Evolutionary conservation across 805 yeast species (phyloP), one percentile per base, ranked within the genome.

Genomic region (Metschnikowia arizonensis): DNA sequence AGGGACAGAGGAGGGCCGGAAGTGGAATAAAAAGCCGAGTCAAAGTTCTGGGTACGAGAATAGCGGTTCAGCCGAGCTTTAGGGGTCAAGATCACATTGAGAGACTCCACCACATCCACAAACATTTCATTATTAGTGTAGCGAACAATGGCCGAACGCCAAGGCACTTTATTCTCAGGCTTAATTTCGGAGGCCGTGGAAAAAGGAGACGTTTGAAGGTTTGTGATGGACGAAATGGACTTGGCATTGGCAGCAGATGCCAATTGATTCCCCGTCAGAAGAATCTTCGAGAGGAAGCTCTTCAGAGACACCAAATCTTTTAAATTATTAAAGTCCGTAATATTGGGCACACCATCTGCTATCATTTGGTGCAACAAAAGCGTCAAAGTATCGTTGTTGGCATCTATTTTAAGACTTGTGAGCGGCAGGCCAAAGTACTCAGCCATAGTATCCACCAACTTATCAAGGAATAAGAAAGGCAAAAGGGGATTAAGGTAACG

Each of bases 121-220:
- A 82, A 88, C 63, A 91, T 73, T 63, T 91, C 98, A 62, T 91
- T 88, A 52, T 82, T 82, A 3, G 87, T 75, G 60, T 87, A 81
- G 52, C 75, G 77, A n/a, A 85, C 83, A 50, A 80, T 77, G 4
- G 82, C 60, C 38, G 78, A 72, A 56, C 98, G 76, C 98, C 98
- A 91, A 1, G 96, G 96, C 7, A 69, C 66, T 23, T 45, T 47
- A 46, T 37, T 29, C 45, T 21, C 56, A 36, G 43, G 48, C 15
- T 23, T 24, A 17, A 3, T 50, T 23, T 45, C 35, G 36, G 29
- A 19, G n/a, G 44, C 48, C 9, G 39, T 28, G 2, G 48, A 42
- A 11, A 50, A 28, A 4, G 42, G 42, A 11, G 42, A 39, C 1
- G 42, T 23, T 5, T 15, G 33, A 11, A 35, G 40, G 15, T 40